Conservation (phyloP, 192 early-diverging fungal genomes). For the Umbelopsis isabellina region DNA sequence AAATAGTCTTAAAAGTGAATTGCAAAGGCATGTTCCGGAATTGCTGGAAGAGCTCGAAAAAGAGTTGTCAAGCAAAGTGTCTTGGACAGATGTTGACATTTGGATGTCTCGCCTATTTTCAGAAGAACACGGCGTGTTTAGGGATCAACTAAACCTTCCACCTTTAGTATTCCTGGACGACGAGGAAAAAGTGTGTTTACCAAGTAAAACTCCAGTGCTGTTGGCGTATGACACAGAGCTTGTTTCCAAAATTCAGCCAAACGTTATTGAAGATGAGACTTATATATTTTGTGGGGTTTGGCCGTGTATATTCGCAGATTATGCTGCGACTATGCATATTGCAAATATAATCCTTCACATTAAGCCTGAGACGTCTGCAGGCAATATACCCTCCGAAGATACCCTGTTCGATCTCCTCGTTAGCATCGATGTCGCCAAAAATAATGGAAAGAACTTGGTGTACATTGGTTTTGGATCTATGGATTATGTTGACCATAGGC, state of each 20-base stretch:
- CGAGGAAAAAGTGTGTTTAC: not conserved
- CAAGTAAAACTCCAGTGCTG: not conserved
- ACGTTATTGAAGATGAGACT: not conserved
- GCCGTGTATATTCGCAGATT: not conserved
- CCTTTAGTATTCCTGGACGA: not conserved
- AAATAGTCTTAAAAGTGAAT: not conserved
- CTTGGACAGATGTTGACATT: not conserved
- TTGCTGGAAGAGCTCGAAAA: not conserved
- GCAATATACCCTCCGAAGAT: no score
- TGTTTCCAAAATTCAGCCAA: not conserved
- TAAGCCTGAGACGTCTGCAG: no score
- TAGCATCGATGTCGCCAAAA: not conserved
- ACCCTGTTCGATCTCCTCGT: no score
- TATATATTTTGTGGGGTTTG: not conserved
- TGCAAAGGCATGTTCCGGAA: not conserved
- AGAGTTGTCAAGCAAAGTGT: not conserved
- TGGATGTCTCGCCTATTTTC: constrained; percentile 4
- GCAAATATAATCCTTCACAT: no score
- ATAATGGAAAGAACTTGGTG: not conserved
- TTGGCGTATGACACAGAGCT: not conserved
- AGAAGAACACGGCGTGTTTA: not conserved
- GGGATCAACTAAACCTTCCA: not conserved
- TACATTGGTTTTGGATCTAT: constrained; percentile 3
- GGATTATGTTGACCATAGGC: not conserved
- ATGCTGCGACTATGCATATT: no score